A percentile compares a stretch with the other conserved stretches of the same genome.
phyloP scores from a whole-genome alignment of 768 basidiomycete species.

The Dendrothele bispora region DNA sequence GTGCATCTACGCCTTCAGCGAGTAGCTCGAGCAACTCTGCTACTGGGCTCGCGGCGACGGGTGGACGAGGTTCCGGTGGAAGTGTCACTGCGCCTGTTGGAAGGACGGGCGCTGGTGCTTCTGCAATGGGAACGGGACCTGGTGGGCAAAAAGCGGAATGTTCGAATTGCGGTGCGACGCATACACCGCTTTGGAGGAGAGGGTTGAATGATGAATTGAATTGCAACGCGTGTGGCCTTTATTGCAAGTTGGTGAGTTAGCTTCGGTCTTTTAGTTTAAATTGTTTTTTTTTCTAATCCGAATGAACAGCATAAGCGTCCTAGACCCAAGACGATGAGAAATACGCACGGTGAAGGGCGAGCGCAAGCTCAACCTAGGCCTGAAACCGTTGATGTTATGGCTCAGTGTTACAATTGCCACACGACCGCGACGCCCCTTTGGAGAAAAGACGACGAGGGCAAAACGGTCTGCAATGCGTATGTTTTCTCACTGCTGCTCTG shows the following conservation, averaged over 20 bases:
- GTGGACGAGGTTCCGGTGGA: too few species aligned
- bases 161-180: slow-evolving; percentile 86
- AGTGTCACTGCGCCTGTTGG: too few species aligned
- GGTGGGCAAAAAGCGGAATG: slow-evolving; percentile 78
- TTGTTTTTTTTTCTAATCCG: background rate
- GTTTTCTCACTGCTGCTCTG: slow-evolving; percentile 28
- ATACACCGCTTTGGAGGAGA: slow-evolving; percentile 84
- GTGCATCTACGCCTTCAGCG: too few species aligned
- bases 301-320: slow-evolving; percentile 77
- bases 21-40: too few species aligned
- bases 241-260: slow-evolving; percentile 75
- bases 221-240: slow-evolving; percentile 86
- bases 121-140: too few species aligned
- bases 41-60: too few species aligned
- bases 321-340: slow-evolving; percentile 85
- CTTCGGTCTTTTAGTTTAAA: slow-evolving; percentile 5
- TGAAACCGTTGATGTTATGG: slow-evolving; percentile 73
- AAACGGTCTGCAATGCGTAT: slow-evolving; percentile 89
- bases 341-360: slow-evolving; percentile 71
- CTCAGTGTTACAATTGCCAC: slow-evolving; percentile 89
- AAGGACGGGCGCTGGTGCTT: too few species aligned
- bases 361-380: slow-evolving; percentile 62
- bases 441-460: slow-evolving; percentile 90
- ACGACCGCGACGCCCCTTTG: slow-evolving; percentile 87
- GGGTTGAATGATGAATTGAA: slow-evolving; percentile 88